Base-by-base conservation (phyloP, 768 basidiomycete species). In the Lactarius trivialis region DNA sequence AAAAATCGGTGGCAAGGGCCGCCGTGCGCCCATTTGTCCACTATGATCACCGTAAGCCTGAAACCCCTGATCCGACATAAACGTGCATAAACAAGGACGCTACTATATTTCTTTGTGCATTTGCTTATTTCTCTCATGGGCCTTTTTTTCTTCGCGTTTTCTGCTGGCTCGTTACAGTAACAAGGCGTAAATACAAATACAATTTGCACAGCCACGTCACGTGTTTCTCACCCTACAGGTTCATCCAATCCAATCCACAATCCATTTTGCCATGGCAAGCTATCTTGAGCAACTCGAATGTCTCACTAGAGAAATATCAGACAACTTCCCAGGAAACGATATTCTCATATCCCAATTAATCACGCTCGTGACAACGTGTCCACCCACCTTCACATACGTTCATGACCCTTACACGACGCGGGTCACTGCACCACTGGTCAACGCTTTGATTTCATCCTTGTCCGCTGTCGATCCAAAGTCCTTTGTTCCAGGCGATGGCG, bases 311-410 rank as follows among this genome's bases (percentile, higher is more conserved):
- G 65, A 67, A 17, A 32, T 65, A 37, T 60, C 63, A 24, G 56
- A 61, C 43, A 56, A 4, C 51, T 67, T 67, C 51, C 70, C 70
- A 53, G 71, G 71, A 28, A 72, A 70, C 28, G 68, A 69, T 8
- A 14, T 54, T 3, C 49, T 70, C 12, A 34, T 60, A 32, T 62
- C 67, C 2, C 70, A 71, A 32, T 58, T 74, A 7, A 61, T 61
- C 21, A 61, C 71, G 8, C 70, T 79, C 4, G 70, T 78, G 3
- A 70, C 70, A 3, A 66, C 73, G 1, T 71, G 61, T 49, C 80
- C 85, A 8, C 85, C 86, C 1, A 79, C 84, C 0, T 91, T 89
- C 72, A 78, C 91, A 64, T 88, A 82, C 70, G 69, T 91, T 45
- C 81, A 84, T 56, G 86, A 89, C 71, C 72, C 82, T 0, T 74